A percentile compares a stretch with the other conserved stretches of the same genome.
Conservation (phyloP, 2,329 filamentous ascomycete genomes). For the Dactylellina leptospora region DNA sequence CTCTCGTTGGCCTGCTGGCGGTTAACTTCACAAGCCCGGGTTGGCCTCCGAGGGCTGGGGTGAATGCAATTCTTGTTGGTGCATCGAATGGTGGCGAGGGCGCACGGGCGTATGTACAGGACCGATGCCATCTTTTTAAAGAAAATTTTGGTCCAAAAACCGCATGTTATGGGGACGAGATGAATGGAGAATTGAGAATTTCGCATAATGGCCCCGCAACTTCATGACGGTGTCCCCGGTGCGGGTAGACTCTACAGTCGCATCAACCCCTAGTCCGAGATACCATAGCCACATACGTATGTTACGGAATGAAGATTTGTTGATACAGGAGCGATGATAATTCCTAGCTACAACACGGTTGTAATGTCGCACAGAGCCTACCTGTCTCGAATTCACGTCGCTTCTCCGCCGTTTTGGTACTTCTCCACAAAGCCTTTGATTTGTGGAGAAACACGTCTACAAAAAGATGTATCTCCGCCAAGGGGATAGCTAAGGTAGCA, state of each 20-base stretch:
- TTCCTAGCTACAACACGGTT: neutral
- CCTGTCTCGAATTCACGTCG: neutral
- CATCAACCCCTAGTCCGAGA: too few species aligned
- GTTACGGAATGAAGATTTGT: too few species aligned
- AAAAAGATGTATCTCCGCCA: neutral
- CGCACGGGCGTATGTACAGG: too few species aligned
- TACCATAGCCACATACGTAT: too few species aligned
- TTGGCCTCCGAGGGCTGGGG: constrained; percentile 42
- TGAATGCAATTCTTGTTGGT: constrained; percentile 19
- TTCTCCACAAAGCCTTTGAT: neutral
- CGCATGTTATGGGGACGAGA: too few species aligned
- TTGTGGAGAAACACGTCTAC: neutral
- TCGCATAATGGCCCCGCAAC: too few species aligned
- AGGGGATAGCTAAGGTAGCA: neutral
- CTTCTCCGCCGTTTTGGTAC: neutral
- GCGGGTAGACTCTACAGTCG: too few species aligned
- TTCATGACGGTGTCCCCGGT: too few species aligned
- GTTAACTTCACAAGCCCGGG: constrained; percentile 38
- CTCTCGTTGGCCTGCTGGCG: constrained; percentile 5
- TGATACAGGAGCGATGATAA: too few species aligned
- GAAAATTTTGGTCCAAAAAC: too few species aligned
- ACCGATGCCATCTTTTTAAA: constrained; percentile 24
- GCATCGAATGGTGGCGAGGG: constrained; percentile 1
- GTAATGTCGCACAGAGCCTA: neutral
- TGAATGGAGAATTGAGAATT: too few species aligned